phyloP scores from a whole-genome alignment of 768 basidiomycete species.

The Termitomyces eurrhizus region DNA sequence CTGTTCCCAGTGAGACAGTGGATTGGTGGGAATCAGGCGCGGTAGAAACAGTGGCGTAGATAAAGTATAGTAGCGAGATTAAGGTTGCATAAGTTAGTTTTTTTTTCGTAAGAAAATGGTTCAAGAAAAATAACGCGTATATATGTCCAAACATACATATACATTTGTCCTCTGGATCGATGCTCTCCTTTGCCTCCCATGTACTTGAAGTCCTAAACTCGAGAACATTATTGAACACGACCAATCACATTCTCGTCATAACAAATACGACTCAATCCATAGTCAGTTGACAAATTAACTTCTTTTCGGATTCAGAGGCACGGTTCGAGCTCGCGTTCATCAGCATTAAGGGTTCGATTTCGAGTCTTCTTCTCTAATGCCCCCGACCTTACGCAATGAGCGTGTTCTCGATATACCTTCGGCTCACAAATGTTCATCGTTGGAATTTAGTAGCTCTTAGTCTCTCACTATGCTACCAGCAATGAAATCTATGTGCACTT shows the following conservation, averaged over 20 bases:
- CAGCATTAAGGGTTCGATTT: not conserved
- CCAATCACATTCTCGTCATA: not conserved
- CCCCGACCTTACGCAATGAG: no score
- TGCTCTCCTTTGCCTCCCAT: no score
- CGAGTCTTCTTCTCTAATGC: not conserved
- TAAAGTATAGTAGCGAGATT: not conserved
- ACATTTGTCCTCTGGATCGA: not conserved
- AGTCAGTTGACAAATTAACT: not conserved
- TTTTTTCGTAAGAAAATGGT: no score
- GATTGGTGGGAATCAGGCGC: constrained; percentile 15
- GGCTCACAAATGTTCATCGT: not conserved
- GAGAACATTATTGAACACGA: not conserved
- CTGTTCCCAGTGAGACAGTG: not conserved
- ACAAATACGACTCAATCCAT: not conserved
- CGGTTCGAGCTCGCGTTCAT: no score
- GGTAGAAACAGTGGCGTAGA: constrained; percentile 8
- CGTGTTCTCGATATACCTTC: not conserved
- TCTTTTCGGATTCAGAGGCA: not conserved
- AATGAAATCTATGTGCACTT: not conserved
- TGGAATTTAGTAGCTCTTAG: not conserved
- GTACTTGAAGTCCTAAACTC: no score
- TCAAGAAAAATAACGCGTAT: constrained; percentile 23
- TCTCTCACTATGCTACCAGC: not conserved
- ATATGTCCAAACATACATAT: constrained; percentile 16
- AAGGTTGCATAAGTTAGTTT: no score